Base-by-base conservation (phyloP, 2,329 filamentous ascomycete genomes). In the Phoma sp. region DNA sequence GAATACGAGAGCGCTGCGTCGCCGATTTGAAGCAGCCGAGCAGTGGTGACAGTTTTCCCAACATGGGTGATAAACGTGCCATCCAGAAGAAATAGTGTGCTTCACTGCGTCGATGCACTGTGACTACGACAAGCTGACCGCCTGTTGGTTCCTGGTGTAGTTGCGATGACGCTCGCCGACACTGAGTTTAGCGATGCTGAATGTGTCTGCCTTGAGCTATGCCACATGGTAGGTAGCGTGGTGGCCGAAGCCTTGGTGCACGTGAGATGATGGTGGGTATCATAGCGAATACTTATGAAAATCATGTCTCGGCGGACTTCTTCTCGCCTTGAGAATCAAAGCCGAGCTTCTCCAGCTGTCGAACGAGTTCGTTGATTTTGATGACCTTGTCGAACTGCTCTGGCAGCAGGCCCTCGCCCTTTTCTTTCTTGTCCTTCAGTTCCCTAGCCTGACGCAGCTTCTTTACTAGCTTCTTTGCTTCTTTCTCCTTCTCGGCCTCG, bases 331-430 rank as follows among this genome's bases (percentile, higher is more conserved):
- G 89, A 1, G 84, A 77, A 72, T 96, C 89, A 59, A 98, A 91
- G 0, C 93, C 93, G 25, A 99, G 80, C 2, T 85, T 83, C 66
- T 96, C 90, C 51, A 99, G 78, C 72, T 98, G 93, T 10, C 92
- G 85, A 53, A 97, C 87, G 45, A 99, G 83, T 78, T 99, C 95
- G 59, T 91, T 91, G 73, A 99, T 96, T 77, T 95, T 96, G 74
- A 96, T 96, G 50, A 99, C 91, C 79, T 99, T 99, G 65, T 93
- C 92, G 60, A 98, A 89, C 78, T 99, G 95, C 78, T 99, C 95
- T 0, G 93, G 93, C 24, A 98, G 81, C 57, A 99, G 78, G 4
- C 85, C 82, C 71, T 91, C 89, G 18, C 95, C 95, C 51, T 86
- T 87, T 23, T 96, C 90, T 75, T 96, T 96, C 82, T 96, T 97